These are phyloP conservation scores for Fomes fomentarius DNA, from an alignment of 1,284 basidiomycete species.

Conservation along the genomic window DNA sequence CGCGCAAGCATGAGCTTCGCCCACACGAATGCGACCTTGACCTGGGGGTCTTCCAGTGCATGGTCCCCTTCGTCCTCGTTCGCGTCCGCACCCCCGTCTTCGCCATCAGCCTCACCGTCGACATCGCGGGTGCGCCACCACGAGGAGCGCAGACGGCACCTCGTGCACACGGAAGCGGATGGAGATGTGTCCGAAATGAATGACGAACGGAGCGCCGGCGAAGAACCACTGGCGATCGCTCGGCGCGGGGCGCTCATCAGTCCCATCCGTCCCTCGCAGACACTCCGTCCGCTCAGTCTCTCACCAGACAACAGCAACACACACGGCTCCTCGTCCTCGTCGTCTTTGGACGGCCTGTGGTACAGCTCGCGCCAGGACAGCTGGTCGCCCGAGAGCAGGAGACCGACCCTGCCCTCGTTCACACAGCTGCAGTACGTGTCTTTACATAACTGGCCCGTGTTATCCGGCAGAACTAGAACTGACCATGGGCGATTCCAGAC, in stretches of 20 bases:
- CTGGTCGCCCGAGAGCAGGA: conserved; percentile 1
- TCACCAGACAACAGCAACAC: neutral
- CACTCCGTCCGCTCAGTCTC: neutral
- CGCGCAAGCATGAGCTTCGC: conserved; percentile 15
- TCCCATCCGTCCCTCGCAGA: neutral
- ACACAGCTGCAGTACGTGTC: conserved; percentile 3
- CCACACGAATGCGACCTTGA: conserved; percentile 10
- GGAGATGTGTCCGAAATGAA: conserved; percentile 5
- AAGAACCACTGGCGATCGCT: neutral
- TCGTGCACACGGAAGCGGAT: neutral
- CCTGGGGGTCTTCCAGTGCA: conserved; percentile 10
- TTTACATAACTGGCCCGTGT: neutral
- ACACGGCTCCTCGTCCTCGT: neutral
- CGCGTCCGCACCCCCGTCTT: too few species aligned
- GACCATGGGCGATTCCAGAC: neutral
- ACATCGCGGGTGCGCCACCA: neutral
- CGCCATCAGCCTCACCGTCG: conserved; percentile 9
- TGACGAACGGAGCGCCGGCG: conserved; percentile 1
- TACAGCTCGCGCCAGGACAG: neutral
- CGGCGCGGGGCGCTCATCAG: neutral
- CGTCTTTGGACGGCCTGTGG: neutral
- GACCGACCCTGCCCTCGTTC: neutral
- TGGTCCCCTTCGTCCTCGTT: conserved; percentile 9
- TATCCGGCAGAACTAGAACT: neutral
- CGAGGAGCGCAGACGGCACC: conserved; percentile 2